These are phyloP conservation scores for Talaromyces liani DNA, from an alignment of 495 filamentous ascomycete genomes.

Conservation along the genomic window DNA sequence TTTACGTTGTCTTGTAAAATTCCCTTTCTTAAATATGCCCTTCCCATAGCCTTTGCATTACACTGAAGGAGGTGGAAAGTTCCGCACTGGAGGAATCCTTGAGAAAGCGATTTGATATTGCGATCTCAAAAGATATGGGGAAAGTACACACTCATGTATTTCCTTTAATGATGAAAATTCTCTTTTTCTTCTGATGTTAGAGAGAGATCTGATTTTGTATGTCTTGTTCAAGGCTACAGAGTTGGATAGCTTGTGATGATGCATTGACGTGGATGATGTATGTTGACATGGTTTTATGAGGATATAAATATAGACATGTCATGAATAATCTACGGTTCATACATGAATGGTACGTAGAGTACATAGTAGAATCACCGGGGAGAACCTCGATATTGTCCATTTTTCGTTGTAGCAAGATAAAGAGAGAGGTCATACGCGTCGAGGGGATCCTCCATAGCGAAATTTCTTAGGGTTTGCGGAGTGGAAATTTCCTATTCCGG, in stretches of 20 bases:
- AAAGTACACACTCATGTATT: neutral
- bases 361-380: neutral
- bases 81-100: neutral
- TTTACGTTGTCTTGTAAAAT: constrained; percentile 26
- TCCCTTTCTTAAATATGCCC: neutral
- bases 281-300: constrained; percentile 6
- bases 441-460: neutral
- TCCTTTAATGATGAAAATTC: neutral
- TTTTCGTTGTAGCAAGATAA: neutral
- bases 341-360: neutral
- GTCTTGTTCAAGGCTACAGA: neutral
- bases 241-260: neutral
- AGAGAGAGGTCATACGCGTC: neutral
- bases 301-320: constrained; percentile 5
- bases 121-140: neutral
- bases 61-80: neutral
- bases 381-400: neutral
- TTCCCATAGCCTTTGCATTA: neutral
- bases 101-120: neutral
- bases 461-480: neutral
- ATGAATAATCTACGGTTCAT: neutral
- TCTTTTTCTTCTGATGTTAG: neutral
- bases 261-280: constrained; percentile 4
- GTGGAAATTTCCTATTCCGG: neutral
- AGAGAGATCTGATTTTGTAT: neutral